Base-by-base conservation (phyloP, 1,139 yeast species). In the Pichia sp. region DNA sequence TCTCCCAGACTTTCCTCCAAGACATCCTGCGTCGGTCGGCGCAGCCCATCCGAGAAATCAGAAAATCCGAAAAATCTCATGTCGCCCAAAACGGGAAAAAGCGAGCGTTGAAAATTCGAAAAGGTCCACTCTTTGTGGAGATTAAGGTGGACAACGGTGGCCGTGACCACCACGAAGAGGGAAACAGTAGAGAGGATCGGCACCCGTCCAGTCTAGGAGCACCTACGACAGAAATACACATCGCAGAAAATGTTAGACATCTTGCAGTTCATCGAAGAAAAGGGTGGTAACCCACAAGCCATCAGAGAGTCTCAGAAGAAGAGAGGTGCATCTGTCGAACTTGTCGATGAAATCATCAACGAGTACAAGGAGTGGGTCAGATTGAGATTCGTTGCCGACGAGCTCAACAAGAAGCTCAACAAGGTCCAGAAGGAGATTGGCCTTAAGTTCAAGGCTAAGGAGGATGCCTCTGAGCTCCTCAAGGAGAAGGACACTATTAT, bases 331-430 rank as follows among this genome's bases (percentile, higher is more conserved):
- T 75, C 95, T 34, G 98, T 90, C 50, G 99, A 93, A 71, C 68
- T 93, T 52, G 98, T 93, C 47, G 99, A 93, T 68, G 97, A 93
- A 73, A 90, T 93, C 68, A 87, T 95, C 68, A 76, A 75, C 58
- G 96, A 85, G 61, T 93, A 93, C 79, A 88, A 87, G 73, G 83
- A 80, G 56, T 93, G 99, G 99, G 88, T 93, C 62, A 83, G 80
- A 71, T 80, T 89, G 62, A 87, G 97, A 75, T 93, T 90, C 67
- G 93, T 89, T 56, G 80, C 93, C 61, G 99, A 93, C 70, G 95
- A 84, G 66, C 67, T 84, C 60, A 95, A 93, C 82, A 91, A 90
- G 75, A 77, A 82, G 60, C 82, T 85, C 69, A 93, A 93, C 76
- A 82, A 84, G 65, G 74, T 88, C 56, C 99, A 93, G 72, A 93